Evolutionary conservation across 257 asterid genomes (phyloP).

Genomic region (Petrea volubilis): DNA sequence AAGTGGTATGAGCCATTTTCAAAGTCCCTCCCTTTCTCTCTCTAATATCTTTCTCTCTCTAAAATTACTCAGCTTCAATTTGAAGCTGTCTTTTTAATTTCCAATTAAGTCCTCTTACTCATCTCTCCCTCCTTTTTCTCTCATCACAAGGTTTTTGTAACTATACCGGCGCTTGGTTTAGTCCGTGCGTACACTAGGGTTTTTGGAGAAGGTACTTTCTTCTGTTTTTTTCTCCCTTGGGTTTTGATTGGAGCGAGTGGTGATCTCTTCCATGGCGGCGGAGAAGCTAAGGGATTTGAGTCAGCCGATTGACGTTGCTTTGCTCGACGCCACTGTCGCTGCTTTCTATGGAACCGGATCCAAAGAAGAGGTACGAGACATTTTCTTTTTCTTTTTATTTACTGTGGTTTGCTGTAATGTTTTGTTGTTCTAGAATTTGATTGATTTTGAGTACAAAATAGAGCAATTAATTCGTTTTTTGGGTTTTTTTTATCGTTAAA

Average conservation of each 20-base stretch:
- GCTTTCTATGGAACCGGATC: slow-evolving; percentile 99
- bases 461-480: background rate
- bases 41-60: slow-evolving; percentile 41
- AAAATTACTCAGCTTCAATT: slow-evolving; percentile 49
- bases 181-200: slow-evolving; percentile 37
- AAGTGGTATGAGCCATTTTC: slow-evolving; percentile 26
- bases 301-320: slow-evolving; percentile 81
- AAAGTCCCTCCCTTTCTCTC: slow-evolving; percentile 42
- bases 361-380: slow-evolving; percentile 76
- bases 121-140: slow-evolving; percentile 18
- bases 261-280: slow-evolving; percentile 66
- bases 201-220: slow-evolving; percentile 18
- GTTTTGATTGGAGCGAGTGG: slow-evolving; percentile 31
- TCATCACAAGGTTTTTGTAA: background rate
- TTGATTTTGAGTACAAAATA: slow-evolving; percentile 3
- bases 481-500: background rate
- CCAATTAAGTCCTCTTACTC: slow-evolving; percentile 25
- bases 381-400: background rate
- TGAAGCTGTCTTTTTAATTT: slow-evolving; percentile 55
- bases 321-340: slow-evolving; percentile 91
- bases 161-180: slow-evolving; percentile 18
- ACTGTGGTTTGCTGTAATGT: background rate
- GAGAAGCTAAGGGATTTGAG: slow-evolving; percentile 85
- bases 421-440: slow-evolving; percentile 1
- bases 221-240: slow-evolving; percentile 30